phyloP scores from a whole-genome alignment of 441 rosid genomes.

The Eutrema salsugineum region DNA sequence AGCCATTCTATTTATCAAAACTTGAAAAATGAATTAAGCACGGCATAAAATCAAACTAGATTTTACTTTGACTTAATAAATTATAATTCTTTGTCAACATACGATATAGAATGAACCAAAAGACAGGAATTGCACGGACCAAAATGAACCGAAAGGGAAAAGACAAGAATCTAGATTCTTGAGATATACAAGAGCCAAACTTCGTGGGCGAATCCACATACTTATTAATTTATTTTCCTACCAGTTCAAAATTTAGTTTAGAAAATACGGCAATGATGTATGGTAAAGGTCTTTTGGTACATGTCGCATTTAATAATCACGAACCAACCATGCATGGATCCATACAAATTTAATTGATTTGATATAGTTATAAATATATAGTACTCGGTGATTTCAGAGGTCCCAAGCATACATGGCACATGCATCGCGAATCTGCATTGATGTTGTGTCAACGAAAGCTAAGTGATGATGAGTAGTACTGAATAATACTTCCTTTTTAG shows the following conservation, averaged over 20 bases:
- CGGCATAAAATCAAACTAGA: neutral
- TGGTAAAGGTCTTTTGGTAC: neutral
- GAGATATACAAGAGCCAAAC: neutral
- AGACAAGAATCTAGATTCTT: neutral
- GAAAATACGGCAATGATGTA: neutral
- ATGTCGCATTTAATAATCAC: constrained; percentile 5
- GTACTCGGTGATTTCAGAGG: constrained; percentile 12
- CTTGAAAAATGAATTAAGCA: neutral
- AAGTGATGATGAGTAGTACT: constrained; percentile 10
- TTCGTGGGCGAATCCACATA: neutral
- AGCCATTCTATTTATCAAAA: neutral
- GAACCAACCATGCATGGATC: neutral
- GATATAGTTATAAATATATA: neutral
- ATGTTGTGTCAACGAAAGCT: constrained; percentile 12
- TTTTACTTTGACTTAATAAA: neutral
- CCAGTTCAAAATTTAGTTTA: neutral
- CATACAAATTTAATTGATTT: neutral
- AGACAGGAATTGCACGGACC: neutral
- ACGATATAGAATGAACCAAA: neutral
- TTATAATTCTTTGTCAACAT: no score
- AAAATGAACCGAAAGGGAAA: neutral
- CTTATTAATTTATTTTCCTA: neutral
- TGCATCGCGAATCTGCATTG: constrained; percentile 11
- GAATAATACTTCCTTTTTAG: no score
- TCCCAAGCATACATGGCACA: constrained; percentile 17